phyloP scores from a whole-genome alignment of 163 green algal species.

The Coccomyxa subellipsoidea region DNA sequence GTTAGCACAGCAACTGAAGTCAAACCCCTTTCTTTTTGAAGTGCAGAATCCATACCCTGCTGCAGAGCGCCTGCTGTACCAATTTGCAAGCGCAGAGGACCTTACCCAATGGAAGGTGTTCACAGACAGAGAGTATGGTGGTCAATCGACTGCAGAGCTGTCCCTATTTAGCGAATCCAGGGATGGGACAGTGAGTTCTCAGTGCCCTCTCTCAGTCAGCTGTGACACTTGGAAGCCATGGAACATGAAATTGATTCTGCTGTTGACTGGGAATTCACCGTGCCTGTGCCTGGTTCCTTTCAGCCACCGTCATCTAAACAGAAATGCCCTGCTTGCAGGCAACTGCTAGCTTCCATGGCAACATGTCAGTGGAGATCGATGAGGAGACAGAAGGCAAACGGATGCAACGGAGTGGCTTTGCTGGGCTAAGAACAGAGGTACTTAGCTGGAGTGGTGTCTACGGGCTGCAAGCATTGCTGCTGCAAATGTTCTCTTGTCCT shows the following conservation, averaged over 20 bases:
- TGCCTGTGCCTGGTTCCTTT: too few relatives aligned
- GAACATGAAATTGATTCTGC: too few relatives aligned
- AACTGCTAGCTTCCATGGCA: slow-evolving; percentile 23
- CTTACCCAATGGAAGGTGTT: slow-evolving; percentile 43
- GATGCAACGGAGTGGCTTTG: slow-evolving; percentile 56
- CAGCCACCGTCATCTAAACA: too few relatives aligned
- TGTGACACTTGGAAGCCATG: not conserved
- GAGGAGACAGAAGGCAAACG: not conserved
- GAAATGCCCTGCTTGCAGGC: not conserved
- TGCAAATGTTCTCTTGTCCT: too few relatives aligned
- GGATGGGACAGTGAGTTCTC: not conserved
- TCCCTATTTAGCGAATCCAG: not conserved
- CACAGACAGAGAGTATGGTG: slow-evolving; percentile 45
- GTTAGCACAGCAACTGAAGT: too few relatives aligned
- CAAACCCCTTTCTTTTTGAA: slow-evolving; percentile 9
- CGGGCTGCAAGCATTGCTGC: not conserved
- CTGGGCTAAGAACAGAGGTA: slow-evolving; percentile 24
- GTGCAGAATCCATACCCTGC: slow-evolving; percentile 11
- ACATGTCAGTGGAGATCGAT: slow-evolving; percentile 33
- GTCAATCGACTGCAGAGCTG: slow-evolving; percentile 33
- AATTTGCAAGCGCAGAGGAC: slow-evolving; percentile 22
- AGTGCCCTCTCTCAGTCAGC: not conserved
- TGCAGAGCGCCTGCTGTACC: slow-evolving; percentile 13
- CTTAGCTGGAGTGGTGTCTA: not conserved
- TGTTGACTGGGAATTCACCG: too few relatives aligned